Percentiles rank a stretch among this genome's conserved stretches.
Evolutionary conservation across 108 stramenopile genomes (phyloP).

Genomic region (Nitzschia inconspicua): DNA sequence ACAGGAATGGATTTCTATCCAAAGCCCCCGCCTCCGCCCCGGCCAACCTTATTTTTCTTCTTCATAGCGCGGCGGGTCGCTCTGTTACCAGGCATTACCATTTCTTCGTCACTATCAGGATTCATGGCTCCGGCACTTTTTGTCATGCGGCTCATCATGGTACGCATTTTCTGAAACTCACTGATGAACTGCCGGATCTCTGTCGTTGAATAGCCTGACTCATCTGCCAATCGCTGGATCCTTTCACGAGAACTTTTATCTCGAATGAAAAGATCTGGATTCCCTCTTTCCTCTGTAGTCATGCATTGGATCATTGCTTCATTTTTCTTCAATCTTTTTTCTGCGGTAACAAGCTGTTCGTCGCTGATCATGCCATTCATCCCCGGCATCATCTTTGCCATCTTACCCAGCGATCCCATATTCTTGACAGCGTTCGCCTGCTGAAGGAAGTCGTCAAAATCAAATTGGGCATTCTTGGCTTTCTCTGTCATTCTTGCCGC

Average conservation of each 20-base stretch:
- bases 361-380: constrained; percentile 74
- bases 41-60: constrained; percentile 79
- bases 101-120: constrained; percentile 5
- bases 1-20: constrained; percentile 24
- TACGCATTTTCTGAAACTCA: constrained; percentile 94
- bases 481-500: constrained; percentile 81
- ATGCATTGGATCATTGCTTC: constrained; percentile 90
- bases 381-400: constrained; percentile 95
- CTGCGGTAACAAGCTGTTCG: constrained; percentile 64
- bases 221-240: constrained; percentile 79
- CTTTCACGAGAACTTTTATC: constrained; percentile 75
- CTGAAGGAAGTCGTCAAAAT: constrained; percentile 92
- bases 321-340: constrained; percentile 71
- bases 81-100: constrained; percentile 63
- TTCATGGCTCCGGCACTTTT: constrained; percentile 49
- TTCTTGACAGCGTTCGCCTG: constrained; percentile 82
- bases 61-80: constrained; percentile 72
- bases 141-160: constrained; percentile 94
- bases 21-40: constrained; percentile 82
- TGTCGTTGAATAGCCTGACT: constrained; percentile 64
- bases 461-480: constrained; percentile 84
- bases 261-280: constrained; percentile 84
- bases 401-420: constrained; percentile 87
- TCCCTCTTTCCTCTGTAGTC: constrained; percentile 85
- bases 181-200: constrained; percentile 79